A percentile compares a stretch with the other conserved stretches of the same genome.
phyloP scores from a whole-genome alignment of 306 rosid species.

The Trifolium subterraneum region DNA sequence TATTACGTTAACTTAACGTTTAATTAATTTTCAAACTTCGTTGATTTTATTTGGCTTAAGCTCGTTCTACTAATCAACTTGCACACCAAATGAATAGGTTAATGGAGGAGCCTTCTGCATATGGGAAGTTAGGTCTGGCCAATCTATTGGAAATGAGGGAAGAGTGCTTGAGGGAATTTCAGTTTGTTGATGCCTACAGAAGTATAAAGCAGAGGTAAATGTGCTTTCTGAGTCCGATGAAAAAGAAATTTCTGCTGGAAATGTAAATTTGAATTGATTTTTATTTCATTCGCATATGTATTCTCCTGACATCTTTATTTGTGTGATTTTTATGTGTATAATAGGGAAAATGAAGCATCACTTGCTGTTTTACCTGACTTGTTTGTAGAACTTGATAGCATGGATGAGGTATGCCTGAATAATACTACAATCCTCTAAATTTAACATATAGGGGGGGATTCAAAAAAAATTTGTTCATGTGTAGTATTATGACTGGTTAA shows the following conservation, averaged over 20 bases:
- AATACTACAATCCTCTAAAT: slow-evolving; percentile 31
- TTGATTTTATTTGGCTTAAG: slow-evolving; percentile 19
- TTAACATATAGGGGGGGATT: slow-evolving; percentile 22
- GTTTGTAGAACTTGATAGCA: slow-evolving; percentile 82
- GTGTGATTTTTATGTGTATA: slow-evolving; percentile 24
- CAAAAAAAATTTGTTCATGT: background rate
- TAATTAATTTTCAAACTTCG: slow-evolving; percentile 1
- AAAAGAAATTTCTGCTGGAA: background rate
- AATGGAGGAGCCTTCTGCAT: slow-evolving; percentile 98
- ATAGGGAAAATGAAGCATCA: slow-evolving; percentile 99
- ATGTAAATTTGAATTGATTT: slow-evolving; percentile 7
- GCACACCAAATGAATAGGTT: slow-evolving; percentile 60
- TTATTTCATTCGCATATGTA: background rate
- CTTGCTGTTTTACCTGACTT: slow-evolving; percentile 96
- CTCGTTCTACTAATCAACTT: slow-evolving; percentile 32
- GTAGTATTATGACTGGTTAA: slow-evolving; percentile 5
- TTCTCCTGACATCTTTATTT: slow-evolving; percentile 15
- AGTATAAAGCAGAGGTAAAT: slow-evolving; percentile 92
- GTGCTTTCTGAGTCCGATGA: slow-evolving; percentile 4
- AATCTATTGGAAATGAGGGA: slow-evolving; percentile 96
- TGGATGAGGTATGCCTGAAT: slow-evolving; percentile 77
- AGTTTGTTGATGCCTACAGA: slow-evolving; percentile 90
- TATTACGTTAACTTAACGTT: background rate
- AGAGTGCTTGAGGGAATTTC: slow-evolving; percentile 99
- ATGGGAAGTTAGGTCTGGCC: slow-evolving; percentile 93